Percentiles rank a stretch among this genome's conserved stretches.
Evolutionary conservation across 2,329 filamentous ascomycete genomes (phyloP).

Genomic region (Talaromyces atroroseus): DNA sequence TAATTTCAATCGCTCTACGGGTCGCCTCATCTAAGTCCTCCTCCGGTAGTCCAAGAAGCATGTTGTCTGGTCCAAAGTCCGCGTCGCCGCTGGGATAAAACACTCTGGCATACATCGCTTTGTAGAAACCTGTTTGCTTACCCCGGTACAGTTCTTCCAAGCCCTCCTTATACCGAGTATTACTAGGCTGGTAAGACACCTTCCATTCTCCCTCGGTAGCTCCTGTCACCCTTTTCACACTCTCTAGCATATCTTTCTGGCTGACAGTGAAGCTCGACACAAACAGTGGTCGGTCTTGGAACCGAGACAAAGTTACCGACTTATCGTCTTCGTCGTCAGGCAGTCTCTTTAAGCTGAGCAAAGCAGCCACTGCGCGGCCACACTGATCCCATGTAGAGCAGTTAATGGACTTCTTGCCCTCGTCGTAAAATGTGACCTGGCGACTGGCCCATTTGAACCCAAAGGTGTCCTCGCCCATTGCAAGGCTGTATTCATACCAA

Average conservation of each 20-base stretch:
- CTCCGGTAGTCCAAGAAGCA: not conserved
- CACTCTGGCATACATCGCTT: not conserved
- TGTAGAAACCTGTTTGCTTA: not conserved
- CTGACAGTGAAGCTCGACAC: conserved; percentile 53
- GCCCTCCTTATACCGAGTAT: not conserved
- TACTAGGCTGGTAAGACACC: conserved; percentile 33
- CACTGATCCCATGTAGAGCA: conserved; percentile 56
- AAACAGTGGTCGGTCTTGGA: conserved; percentile 44
- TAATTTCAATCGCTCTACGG: too few species aligned
- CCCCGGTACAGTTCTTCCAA: not conserved
- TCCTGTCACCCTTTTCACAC: conserved; percentile 53
- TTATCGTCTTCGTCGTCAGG: conserved; percentile 36
- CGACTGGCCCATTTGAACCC: conserved; percentile 48
- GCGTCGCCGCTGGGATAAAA: conserved; percentile 15
- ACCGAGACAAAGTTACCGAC: conserved; percentile 39
- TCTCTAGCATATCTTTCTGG: conserved; percentile 61
- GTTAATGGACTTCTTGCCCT: conserved; percentile 56
- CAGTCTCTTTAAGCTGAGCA: conserved; percentile 43
- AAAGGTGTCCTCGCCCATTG: conserved; percentile 29
- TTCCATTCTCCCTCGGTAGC: conserved; percentile 57
- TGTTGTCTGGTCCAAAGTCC: conserved; percentile 15
- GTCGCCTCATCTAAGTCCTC: not conserved
- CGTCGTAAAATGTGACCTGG: conserved; percentile 46
- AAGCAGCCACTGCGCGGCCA: conserved; percentile 48
- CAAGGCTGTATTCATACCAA: conserved; percentile 52